A percentile compares a stretch with the other conserved stretches of the same genome.
phyloP scores from a whole-genome alignment of 2,329 filamentous ascomycete species.

The Geosmithia putterillii region DNA sequence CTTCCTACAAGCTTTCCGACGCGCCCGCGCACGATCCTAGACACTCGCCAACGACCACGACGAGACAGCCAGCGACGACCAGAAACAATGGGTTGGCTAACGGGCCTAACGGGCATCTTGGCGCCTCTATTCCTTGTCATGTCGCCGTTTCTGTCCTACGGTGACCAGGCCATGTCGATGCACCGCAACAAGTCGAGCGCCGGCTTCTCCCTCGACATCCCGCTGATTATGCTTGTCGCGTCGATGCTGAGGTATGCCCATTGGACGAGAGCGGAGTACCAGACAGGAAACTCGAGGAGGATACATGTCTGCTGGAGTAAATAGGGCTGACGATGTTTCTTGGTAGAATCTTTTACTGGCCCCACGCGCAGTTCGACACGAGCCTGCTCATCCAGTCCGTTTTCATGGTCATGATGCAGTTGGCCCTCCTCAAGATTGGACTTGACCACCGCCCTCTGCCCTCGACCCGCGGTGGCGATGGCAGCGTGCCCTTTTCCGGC shows the following conservation, averaged over 20 bases:
- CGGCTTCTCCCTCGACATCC: slow-evolving; percentile 60
- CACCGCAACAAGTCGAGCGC: slow-evolving; percentile 50
- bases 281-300: background rate
- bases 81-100: slow-evolving; percentile 26
- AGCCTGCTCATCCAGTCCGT: slow-evolving; percentile 53
- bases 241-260: slow-evolving; percentile 46
- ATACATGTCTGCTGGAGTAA: background rate
- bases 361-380: slow-evolving; percentile 51
- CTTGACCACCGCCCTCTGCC: slow-evolving; percentile 53
- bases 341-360: slow-evolving; percentile 57
- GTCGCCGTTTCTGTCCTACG: slow-evolving; percentile 52
- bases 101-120: slow-evolving; percentile 38
- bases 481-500: slow-evolving; percentile 49
- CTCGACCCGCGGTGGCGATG: slow-evolving; percentile 47
- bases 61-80: background rate
- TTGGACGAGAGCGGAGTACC: background rate
- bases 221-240: slow-evolving; percentile 59
- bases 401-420: slow-evolving; percentile 52
- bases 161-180: slow-evolving; percentile 55
- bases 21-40: no score
- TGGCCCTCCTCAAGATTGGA: slow-evolving; percentile 52
- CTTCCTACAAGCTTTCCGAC: no score
- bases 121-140: slow-evolving; percentile 52
- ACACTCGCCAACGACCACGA: background rate
- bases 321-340: slow-evolving; percentile 4